Evolutionary conservation across 1,284 basidiomycete genomes (phyloP).

Genomic region (Agaricales sp.): DNA sequence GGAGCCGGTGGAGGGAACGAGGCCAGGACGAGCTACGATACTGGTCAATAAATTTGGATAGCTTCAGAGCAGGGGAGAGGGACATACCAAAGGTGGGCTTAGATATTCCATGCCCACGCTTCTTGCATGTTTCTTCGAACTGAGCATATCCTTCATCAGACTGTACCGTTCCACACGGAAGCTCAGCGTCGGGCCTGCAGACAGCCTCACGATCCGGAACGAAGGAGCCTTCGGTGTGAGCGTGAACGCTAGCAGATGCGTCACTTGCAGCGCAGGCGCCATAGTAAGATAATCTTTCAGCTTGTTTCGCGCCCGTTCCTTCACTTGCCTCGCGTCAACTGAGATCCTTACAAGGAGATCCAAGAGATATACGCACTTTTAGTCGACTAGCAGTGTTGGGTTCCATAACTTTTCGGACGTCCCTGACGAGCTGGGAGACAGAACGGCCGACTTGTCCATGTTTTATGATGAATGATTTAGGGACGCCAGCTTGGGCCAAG

Average conservation of each 20-base stretch:
- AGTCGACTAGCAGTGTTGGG: conserved; percentile 93
- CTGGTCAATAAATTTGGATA: conserved; percentile 5
- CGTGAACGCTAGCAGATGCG: conserved; percentile 90
- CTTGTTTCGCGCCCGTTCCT: conserved; percentile 91
- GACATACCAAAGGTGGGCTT: conserved; percentile 72
- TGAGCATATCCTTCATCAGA: conserved; percentile 75
- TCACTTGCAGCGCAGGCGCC: conserved; percentile 86
- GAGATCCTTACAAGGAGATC: not conserved
- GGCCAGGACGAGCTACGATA: conserved; percentile 56
- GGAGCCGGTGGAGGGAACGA: conserved; percentile 60
- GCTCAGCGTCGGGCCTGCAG: conserved; percentile 88
- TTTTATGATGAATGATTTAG: conserved; percentile 87
- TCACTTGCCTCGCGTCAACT: conserved; percentile 11
- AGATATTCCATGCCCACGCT: conserved; percentile 81
- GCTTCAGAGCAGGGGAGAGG: conserved; percentile 2
- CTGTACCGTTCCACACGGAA: conserved; percentile 93
- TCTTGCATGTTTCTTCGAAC: conserved; percentile 55
- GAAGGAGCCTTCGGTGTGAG: conserved; percentile 81
- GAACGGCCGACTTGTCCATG: conserved; percentile 88
- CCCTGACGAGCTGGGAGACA: conserved; percentile 82
- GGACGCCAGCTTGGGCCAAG: conserved; percentile 28
- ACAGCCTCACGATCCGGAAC: conserved; percentile 82
- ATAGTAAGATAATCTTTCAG: conserved; percentile 92
- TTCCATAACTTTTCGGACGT: conserved; percentile 94
- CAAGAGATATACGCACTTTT: conserved; percentile 40